Conservation (phyloP, 768 basidiomycete species). For the Panellus pusillus region DNA sequence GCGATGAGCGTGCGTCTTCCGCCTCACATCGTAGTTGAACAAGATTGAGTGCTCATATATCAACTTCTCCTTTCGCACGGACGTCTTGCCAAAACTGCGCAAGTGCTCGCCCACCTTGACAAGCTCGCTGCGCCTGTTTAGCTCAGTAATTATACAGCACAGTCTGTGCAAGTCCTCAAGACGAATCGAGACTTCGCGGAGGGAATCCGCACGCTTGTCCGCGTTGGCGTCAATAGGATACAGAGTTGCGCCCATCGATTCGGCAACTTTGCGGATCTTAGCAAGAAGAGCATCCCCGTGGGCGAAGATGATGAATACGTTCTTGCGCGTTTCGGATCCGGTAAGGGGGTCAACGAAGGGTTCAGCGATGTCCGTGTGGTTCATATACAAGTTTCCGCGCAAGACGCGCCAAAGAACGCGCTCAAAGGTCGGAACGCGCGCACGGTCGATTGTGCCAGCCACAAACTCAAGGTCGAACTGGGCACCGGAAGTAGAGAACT, state of each 20-base stretch:
- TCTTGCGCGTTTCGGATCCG: slow-evolving; percentile 86
- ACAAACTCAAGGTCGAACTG: slow-evolving; percentile 97
- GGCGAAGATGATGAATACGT: slow-evolving; percentile 99
- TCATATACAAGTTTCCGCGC: slow-evolving; percentile 98
- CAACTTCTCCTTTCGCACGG: slow-evolving; percentile 91
- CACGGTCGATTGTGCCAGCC: slow-evolving; percentile 93
- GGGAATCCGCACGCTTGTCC: slow-evolving; percentile 87
- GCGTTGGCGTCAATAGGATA: slow-evolving; percentile 96
- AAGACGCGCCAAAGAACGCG: slow-evolving; percentile 97
- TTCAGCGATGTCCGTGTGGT: slow-evolving; percentile 91
- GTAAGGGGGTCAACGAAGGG: slow-evolving; percentile 88
- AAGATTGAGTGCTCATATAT: slow-evolving; percentile 96
- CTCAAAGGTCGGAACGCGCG: slow-evolving; percentile 90
- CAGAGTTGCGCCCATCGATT: slow-evolving; percentile 97
- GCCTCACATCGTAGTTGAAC: slow-evolving; percentile 90
- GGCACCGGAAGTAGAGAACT: slow-evolving; percentile 46
- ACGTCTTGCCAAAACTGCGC: slow-evolving; percentile 91
- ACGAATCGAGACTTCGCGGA: slow-evolving; percentile 84
- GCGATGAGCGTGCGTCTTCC: slow-evolving; percentile 95
- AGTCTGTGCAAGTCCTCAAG: slow-evolving; percentile 89
- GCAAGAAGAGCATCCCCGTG: slow-evolving; percentile 90
- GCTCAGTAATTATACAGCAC: slow-evolving; percentile 88
- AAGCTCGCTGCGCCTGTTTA: slow-evolving; percentile 80
- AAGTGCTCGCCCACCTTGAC: slow-evolving; percentile 82
- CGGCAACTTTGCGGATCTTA: slow-evolving; percentile 97